phyloP scores from a whole-genome alignment of 1,284 basidiomycete species.

The Psilocybe mexicana region DNA sequence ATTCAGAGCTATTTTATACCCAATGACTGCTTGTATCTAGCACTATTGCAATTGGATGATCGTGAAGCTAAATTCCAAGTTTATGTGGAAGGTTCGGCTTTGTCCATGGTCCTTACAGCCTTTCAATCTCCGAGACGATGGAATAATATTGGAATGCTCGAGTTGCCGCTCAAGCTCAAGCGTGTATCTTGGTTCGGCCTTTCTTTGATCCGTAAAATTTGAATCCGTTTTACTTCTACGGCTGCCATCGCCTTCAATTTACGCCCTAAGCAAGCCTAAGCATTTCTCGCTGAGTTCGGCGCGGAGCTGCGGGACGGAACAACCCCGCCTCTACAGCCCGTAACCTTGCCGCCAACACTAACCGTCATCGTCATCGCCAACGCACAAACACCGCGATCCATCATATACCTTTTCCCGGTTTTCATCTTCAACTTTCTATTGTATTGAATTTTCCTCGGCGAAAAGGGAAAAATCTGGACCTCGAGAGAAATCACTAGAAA shows the following conservation, averaged over 20 bases:
- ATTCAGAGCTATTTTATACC: background rate
- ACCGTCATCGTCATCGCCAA: background rate
- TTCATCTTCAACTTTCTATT: background rate
- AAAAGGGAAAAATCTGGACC: background rate
- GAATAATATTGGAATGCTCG: no score
- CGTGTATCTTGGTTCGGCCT: no score
- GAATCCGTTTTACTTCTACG: no score
- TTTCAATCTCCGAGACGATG: background rate
- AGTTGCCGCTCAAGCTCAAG: no score
- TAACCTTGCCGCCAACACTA: no score
- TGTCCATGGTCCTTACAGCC: background rate
- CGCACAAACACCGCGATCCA: constrained; percentile 2
- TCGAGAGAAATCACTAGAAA: background rate
- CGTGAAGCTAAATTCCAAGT: background rate
- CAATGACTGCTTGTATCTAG: background rate
- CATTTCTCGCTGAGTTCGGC: no score
- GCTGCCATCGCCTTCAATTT: no score
- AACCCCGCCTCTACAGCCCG: no score
- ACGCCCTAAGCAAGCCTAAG: no score
- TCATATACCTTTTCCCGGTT: background rate
- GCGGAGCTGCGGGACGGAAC: no score
- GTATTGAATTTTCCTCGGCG: background rate
- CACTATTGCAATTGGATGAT: background rate
- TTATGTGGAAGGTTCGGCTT: background rate
- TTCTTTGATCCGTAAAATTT: no score